These are phyloP conservation scores for Plasmodium gonderi DNA, from an alignment of 169 alveolate genomes.

Conservation along the genomic window DNA sequence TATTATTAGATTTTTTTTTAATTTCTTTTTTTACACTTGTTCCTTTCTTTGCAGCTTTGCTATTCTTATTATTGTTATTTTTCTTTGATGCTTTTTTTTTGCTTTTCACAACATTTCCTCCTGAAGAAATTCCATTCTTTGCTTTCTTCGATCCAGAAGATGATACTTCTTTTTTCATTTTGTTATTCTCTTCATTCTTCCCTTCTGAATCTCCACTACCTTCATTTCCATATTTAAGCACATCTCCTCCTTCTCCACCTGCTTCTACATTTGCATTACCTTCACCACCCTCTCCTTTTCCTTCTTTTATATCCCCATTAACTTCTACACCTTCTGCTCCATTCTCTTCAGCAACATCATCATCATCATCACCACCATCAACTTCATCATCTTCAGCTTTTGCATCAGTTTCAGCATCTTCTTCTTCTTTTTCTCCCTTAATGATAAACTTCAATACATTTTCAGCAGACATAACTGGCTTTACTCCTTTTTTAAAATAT, in stretches of 20 bases:
- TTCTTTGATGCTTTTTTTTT: neutral
- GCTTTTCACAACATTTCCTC: neutral
- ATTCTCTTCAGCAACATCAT: neutral
- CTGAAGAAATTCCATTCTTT: neutral
- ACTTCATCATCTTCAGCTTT: neutral
- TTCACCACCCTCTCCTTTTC: neutral
- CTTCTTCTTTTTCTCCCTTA: conserved; percentile 25
- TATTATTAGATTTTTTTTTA: conserved; percentile 10
- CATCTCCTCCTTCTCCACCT: neutral
- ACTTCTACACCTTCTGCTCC: neutral
- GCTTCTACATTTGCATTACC: neutral
- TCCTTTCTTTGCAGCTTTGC: conserved; percentile 17
- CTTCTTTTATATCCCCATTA: too few species aligned
- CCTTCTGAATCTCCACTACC: neutral
- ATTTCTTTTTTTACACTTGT: conserved; percentile 12
- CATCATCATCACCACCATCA: neutral
- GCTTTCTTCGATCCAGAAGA: neutral
- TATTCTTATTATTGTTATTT: neutral
- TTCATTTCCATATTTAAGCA: neutral
- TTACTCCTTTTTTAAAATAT: conserved; percentile 81
- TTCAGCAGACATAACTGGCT: conserved; percentile 61
- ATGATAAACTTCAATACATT: conserved; percentile 20
- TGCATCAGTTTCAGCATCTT: neutral
- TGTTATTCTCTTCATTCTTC: neutral
- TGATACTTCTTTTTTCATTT: neutral